Evolutionary conservation across 176 grass and related monocot species (phyloP).

Genomic region (Guadua angustifolia): DNA sequence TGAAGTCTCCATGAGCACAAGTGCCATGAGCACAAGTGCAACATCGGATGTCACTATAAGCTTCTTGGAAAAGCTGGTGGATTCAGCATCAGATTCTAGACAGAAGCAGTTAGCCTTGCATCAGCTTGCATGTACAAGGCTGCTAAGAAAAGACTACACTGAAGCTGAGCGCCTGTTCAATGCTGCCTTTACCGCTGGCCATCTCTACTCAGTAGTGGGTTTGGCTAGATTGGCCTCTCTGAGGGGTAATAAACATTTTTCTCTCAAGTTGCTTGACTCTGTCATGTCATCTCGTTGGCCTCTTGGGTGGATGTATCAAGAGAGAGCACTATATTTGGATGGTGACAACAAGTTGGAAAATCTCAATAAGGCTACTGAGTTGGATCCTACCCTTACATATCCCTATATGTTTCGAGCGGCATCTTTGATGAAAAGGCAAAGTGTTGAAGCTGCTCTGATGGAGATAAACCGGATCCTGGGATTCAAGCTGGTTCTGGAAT

Average conservation of each 20-base stretch:
- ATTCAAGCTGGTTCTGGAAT: conserved; percentile 85
- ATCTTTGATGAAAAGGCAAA: conserved; percentile 89
- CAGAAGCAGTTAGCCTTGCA: conserved; percentile 87
- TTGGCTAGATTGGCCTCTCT: conserved; percentile 76
- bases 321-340: conserved; percentile 84
- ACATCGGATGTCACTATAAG: conserved; percentile 72
- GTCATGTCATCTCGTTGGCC: conserved; percentile 80
- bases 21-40: conserved; percentile 60
- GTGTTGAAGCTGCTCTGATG: conserved; percentile 79
- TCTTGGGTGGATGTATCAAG: conserved; percentile 99
- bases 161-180: conserved; percentile 81
- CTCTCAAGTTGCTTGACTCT: conserved; percentile 88
- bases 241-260: conserved; percentile 82
- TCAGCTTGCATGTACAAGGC: conserved; percentile 72
- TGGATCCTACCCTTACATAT: conserved; percentile 87
- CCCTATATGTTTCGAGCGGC: conserved; percentile 93
- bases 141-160: conserved; percentile 73
- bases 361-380: conserved; percentile 89
- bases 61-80: conserved; percentile 86
- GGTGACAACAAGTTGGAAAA: conserved; percentile 80
- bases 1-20: conserved; percentile 77
- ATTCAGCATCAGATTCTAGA: conserved; percentile 71
- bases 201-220: conserved; percentile 85
- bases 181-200: conserved; percentile 75
- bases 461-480: conserved; percentile 92